A percentile compares a stretch with the other conserved stretches of the same genome.
Conservation (phyloP, 495 filamentous ascomycete genomes). For the Neurospora sp. region DNA sequence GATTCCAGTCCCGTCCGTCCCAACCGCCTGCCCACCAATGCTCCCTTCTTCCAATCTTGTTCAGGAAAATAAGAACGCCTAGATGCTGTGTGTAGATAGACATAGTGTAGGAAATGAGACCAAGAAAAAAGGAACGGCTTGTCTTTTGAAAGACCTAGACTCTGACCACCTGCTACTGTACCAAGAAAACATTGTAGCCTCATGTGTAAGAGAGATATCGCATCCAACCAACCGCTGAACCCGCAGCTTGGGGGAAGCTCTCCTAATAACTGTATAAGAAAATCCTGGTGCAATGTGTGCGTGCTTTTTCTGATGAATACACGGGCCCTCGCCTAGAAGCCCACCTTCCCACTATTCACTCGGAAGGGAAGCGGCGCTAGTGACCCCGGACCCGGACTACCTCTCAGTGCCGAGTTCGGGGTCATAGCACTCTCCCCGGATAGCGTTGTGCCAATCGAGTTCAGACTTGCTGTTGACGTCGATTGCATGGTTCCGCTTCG, state of each 20-base stretch:
- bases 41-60: not conserved
- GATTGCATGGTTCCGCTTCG: conserved; percentile 37
- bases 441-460: conserved; percentile 28
- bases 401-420: conserved; percentile 22
- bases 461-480: conserved; percentile 26
- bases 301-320: not conserved
- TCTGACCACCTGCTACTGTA: not conserved
- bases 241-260: not conserved
- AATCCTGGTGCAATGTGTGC: not conserved
- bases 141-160: not conserved
- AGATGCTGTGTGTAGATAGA: not conserved
- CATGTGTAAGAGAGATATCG: not conserved
- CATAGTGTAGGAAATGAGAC: not conserved
- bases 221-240: not conserved
- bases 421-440: conserved; percentile 24
- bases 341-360: conserved; percentile 17
- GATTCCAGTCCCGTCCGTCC: not conserved
- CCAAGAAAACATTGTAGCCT: not conserved
- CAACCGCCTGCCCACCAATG: not conserved
- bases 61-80: not conserved
- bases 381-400: conserved; percentile 23
- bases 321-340: conserved; percentile 13
- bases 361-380: conserved; percentile 14
- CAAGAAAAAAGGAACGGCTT: not conserved
- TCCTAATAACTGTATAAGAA: not conserved